phyloP scores from a whole-genome alignment of 768 basidiomycete genomes.

The Phylloporus scabripes region DNA sequence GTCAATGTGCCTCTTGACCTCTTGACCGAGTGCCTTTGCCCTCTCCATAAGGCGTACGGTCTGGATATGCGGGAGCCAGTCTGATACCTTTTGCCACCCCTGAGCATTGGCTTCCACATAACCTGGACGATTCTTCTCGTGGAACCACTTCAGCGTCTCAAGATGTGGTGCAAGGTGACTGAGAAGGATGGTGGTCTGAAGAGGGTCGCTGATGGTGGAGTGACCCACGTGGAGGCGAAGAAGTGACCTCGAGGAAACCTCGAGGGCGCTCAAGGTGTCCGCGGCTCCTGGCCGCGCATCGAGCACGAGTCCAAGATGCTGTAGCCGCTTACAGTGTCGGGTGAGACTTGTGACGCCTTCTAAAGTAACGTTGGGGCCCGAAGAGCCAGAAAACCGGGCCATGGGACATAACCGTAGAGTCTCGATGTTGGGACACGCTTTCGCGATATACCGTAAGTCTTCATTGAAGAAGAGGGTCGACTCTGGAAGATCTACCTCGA shows the following conservation, averaged over 20 bases:
- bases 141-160: constrained; percentile 70
- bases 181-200: constrained; percentile 63
- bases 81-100: constrained; percentile 63
- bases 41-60: constrained; percentile 59
- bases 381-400: constrained; percentile 54
- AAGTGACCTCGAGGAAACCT: constrained; percentile 58
- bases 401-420: constrained; percentile 61
- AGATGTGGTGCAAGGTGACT: constrained; percentile 73
- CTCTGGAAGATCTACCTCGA: constrained; percentile 77
- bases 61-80: constrained; percentile 71
- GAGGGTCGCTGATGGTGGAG: constrained; percentile 65
- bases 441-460: constrained; percentile 55
- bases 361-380: constrained; percentile 54
- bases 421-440: constrained; percentile 64
- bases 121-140: constrained; percentile 69
- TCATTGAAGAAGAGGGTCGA: constrained; percentile 58
- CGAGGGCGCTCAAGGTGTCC: constrained; percentile 41
- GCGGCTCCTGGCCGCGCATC: constrained; percentile 47
- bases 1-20: constrained; percentile 25
- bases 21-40: constrained; percentile 32
- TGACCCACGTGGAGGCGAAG: constrained; percentile 71
- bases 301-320: constrained; percentile 61
- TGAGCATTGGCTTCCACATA: constrained; percentile 61
- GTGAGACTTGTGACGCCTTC: constrained; percentile 59
- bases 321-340: constrained; percentile 52